Evolutionary conservation across 495 filamentous ascomycete genomes (phyloP), one percentile per base, ranked within the genome.

Genomic region (Massariosphaeria phaeospora): DNA sequence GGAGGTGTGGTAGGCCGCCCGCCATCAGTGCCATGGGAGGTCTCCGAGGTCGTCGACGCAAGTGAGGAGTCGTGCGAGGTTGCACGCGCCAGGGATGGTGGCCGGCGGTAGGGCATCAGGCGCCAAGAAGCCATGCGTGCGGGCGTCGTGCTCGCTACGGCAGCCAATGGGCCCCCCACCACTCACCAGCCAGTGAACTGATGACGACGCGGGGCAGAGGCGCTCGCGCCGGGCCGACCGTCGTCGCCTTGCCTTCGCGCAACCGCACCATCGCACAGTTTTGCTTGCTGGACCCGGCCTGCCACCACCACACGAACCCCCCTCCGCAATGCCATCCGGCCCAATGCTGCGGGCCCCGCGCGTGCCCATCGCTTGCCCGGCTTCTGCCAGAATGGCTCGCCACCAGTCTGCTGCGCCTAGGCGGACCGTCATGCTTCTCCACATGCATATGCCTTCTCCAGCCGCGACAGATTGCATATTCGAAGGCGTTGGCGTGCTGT

Each of bases 401-500:
- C 39, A 50, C 57, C n/a, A n/a, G n/a, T n/a, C n/a, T n/a, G n/a
- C n/a, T n/a, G n/a, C n/a, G n/a, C n/a, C n/a, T n/a, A n/a, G n/a
- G n/a, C n/a, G n/a, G n/a, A n/a, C n/a, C 23, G 36, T n/a, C 26
- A 42, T 62, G 59, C 59, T 57, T 30, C 12, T 64, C 48, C 42
- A 59, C 48, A 26, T 61, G 57, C 34, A 40, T 57, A 55, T 64
- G 48, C 61, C 52, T 27, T 40, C 61, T 60, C 61, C 36, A 51
- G 54, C 46, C 21, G 12, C 45, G 46, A 57, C 54, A 64, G 57
- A 64, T 61, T 64, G 56, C 61, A 57, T 57, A 48, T 51, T 38
- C 38, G 42, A 50, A 50, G 48, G 51, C 61, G 57, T 38, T 64
- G 61, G 61, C 61, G 52, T 45, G 52, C 56, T 61, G 61, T 52